These are phyloP conservation scores for Melastoma malabathricum DNA, from an alignment of 345 rosid genomes.

Conservation along the genomic window DNA sequence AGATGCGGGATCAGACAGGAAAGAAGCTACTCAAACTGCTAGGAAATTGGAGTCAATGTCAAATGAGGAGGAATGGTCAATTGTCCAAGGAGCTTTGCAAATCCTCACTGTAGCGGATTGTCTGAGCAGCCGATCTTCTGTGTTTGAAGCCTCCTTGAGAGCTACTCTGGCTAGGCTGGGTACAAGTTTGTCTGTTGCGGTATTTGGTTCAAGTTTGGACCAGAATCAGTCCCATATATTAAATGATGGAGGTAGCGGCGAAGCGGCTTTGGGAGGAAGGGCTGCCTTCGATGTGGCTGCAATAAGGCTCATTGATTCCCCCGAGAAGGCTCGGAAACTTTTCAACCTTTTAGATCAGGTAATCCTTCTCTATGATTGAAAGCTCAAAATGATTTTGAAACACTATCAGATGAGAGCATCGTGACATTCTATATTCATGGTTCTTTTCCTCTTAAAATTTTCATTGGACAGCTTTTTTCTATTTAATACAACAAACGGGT, in stretches of 20 bases:
- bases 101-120: constrained; percentile 93
- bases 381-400: too few relatives aligned
- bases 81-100: constrained; percentile 92
- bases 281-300: constrained; percentile 89
- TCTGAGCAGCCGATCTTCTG: constrained; percentile 85
- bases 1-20: constrained; percentile 46
- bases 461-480: not conserved
- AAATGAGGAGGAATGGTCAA: constrained; percentile 98
- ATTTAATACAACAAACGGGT: not conserved
- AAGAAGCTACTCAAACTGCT: constrained; percentile 46
- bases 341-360: constrained; percentile 90
- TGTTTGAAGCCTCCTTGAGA: constrained; percentile 88
- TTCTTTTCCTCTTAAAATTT: too few relatives aligned
- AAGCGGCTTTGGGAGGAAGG: constrained; percentile 47
- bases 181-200: constrained; percentile 67
- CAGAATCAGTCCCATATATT: constrained; percentile 45
- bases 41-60: constrained; percentile 58
- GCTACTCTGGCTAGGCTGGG: constrained; percentile 84
- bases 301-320: constrained; percentile 67
- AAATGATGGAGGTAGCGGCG: constrained; percentile 35
- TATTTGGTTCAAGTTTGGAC: constrained; percentile 62
- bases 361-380: not conserved
- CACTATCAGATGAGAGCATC: too few relatives aligned
- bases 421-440: too few relatives aligned
- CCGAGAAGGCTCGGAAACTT: constrained; percentile 75